Evolutionary conservation across 2,329 filamentous ascomycete genomes (phyloP).

Genomic region (Fusarium fujikuroi): DNA sequence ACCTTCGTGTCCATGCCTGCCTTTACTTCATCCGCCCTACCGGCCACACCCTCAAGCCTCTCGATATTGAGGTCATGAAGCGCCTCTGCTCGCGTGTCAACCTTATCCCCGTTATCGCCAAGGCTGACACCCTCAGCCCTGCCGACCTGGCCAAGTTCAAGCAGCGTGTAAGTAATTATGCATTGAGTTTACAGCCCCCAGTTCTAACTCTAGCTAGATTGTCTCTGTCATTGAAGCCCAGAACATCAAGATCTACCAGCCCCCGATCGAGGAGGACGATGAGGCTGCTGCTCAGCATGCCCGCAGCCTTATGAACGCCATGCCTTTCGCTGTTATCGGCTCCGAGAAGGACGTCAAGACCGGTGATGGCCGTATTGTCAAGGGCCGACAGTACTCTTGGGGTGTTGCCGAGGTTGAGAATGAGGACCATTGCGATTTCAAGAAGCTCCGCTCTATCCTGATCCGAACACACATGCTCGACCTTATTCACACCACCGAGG

Average conservation of each 20-base stretch:
- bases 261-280: constrained; percentile 97
- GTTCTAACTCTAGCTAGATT: constrained; percentile 68
- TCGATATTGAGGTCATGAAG: constrained; percentile 99
- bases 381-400: constrained; percentile 99
- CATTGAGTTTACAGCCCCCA: neutral
- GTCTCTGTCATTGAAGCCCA: constrained; percentile 96
- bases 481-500: constrained; percentile 99
- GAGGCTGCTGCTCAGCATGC: constrained; percentile 96
- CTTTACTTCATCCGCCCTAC: constrained; percentile 99
- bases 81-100: constrained; percentile 97
- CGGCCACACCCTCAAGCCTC: constrained; percentile 96
- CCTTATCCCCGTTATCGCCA: constrained; percentile 97
- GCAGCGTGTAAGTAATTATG: constrained; percentile 74
- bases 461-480: constrained; percentile 99
- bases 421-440: constrained; percentile 99
- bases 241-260: constrained; percentile 99
- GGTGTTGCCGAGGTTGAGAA: constrained; percentile 99
- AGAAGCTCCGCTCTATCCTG: constrained; percentile 98
- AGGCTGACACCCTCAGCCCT: constrained; percentile 97
- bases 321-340: constrained; percentile 98
- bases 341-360: constrained; percentile 99
- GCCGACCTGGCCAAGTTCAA: constrained; percentile 94
- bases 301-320: constrained; percentile 91
- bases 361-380: constrained; percentile 93
- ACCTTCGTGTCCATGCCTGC: constrained; percentile 97